Evolutionary conservation across 768 basidiomycete species (phyloP), one percentile per base, ranked within the genome.

Genomic region (Coprinopsis strossmayeri): DNA sequence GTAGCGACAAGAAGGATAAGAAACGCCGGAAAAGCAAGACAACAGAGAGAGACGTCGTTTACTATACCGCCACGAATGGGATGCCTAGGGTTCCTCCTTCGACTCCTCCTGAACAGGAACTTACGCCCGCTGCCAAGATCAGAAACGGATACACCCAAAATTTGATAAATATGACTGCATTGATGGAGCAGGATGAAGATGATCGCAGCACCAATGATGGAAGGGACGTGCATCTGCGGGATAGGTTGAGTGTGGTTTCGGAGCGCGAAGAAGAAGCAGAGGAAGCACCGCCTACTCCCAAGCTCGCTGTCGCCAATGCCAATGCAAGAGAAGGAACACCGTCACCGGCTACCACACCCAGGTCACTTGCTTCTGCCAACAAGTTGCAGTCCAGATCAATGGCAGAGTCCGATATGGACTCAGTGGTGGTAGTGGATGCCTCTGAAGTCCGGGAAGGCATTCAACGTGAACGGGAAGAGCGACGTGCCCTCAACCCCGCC

Each of bases 201-300:
- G n/a, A n/a, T n/a, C n/a, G n/a, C n/a, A n/a, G n/a, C n/a, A n/a
- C n/a, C n/a, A n/a, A n/a, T n/a, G n/a, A n/a, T n/a, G n/a, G n/a
- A n/a, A n/a, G n/a, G n/a, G n/a, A n/a, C n/a, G n/a, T n/a, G n/a
- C n/a, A n/a, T n/a, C n/a, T n/a, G n/a, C n/a, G n/a, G n/a, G n/a
- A n/a, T n/a, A 38, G 20, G 37, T 38, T 63, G 62, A 52, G 57
- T 27, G 60, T 58, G 15, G 41, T 63, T 3, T n/a, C 59, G 35
- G 62, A 63, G 45, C 60, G 61, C 34, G 60, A 61, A 18, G 62
- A 63, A 46, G 62, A 60, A 1, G 58, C 49, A 1, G 49, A 54
- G 25, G 49, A 53, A 20, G 57, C 51, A 17, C 53, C 55, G 13
- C 43, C 49, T 13, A 58, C 32, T n/a, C 10, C 32, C 32, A 34